phyloP scores from a whole-genome alignment of 768 basidiomycete genomes.

The Suillus variegatus region DNA sequence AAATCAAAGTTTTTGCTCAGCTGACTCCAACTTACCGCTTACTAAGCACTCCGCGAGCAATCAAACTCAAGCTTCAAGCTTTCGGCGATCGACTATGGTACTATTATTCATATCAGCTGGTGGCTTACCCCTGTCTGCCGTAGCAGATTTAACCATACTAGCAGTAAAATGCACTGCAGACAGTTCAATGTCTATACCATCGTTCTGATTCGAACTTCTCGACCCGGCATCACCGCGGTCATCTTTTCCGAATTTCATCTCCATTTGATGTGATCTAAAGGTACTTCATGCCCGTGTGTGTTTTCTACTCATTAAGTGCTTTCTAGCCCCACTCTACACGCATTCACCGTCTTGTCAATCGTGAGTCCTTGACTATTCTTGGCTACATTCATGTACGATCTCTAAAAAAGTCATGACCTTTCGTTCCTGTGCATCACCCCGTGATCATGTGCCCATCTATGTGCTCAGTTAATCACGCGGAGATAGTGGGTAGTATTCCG shows the following conservation, averaged over 20 bases:
- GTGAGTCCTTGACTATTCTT: neutral
- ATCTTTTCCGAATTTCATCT: neutral
- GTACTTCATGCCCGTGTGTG: conserved; percentile 2
- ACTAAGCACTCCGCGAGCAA: conserved; percentile 8
- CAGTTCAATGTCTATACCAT: neutral
- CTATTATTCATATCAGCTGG: no score
- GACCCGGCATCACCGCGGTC: neutral
- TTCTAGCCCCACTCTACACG: neutral
- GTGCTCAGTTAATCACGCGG: neutral
- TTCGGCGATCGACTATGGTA: neutral
- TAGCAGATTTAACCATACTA: no score
- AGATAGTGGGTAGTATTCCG: neutral
- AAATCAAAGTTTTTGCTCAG: conserved; percentile 5
- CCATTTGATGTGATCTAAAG: neutral
- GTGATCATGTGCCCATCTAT: neutral
- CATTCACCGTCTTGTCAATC: neutral
- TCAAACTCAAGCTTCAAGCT: conserved; percentile 9
- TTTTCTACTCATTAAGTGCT: neutral
- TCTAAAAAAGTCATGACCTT: neutral
- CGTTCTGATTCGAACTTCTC: neutral
- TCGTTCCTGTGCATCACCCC: neutral
- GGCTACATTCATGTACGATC: neutral
- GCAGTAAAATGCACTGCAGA: neutral
- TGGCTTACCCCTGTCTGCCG: no score
- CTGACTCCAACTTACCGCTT: neutral